phyloP scores from a whole-genome alignment of 1,284 basidiomycete genomes.

The Lentinula novae-zelandiae region DNA sequence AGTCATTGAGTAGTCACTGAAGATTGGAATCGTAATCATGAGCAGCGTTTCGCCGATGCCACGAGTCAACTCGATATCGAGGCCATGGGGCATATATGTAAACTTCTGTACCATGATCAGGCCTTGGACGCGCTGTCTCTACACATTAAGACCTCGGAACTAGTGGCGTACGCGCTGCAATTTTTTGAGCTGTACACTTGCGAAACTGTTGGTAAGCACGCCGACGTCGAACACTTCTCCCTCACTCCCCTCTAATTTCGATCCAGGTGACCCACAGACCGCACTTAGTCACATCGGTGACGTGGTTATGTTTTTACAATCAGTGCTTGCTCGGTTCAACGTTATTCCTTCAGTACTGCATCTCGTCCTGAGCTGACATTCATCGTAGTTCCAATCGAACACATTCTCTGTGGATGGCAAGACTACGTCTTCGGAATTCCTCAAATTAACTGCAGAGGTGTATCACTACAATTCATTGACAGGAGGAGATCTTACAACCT shows the following conservation, averaged over 20 bases:
- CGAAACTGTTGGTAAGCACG: constrained; percentile 65
- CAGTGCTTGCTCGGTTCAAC: constrained; percentile 57
- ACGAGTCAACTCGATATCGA: constrained; percentile 58
- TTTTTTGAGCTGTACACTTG: constrained; percentile 72
- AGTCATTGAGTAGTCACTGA: neutral
- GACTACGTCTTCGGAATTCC: constrained; percentile 44
- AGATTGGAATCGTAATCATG: neutral
- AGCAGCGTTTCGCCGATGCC: constrained; percentile 52
- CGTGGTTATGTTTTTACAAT: constrained; percentile 69
- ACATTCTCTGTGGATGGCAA: constrained; percentile 39
- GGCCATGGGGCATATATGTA: constrained; percentile 61
- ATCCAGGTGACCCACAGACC: constrained; percentile 73
- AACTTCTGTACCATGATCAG: constrained; percentile 54
- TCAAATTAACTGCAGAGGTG: constrained; percentile 45
- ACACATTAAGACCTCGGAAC: constrained; percentile 58
- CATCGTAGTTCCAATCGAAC: constrained; percentile 30
- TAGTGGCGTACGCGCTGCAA: constrained; percentile 57
- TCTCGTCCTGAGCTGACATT: constrained; percentile 10
- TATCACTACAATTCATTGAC: constrained; percentile 40
- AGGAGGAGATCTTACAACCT: constrained; percentile 46
- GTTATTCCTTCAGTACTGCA: constrained; percentile 31
- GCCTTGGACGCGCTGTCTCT: constrained; percentile 67
- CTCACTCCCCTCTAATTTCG: constrained; percentile 7
- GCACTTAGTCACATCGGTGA: constrained; percentile 73
- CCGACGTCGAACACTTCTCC: constrained; percentile 3